These are phyloP conservation scores for Closterium sp. DNA, from an alignment of 139 green algal genomes.

Conservation along the genomic window DNA sequence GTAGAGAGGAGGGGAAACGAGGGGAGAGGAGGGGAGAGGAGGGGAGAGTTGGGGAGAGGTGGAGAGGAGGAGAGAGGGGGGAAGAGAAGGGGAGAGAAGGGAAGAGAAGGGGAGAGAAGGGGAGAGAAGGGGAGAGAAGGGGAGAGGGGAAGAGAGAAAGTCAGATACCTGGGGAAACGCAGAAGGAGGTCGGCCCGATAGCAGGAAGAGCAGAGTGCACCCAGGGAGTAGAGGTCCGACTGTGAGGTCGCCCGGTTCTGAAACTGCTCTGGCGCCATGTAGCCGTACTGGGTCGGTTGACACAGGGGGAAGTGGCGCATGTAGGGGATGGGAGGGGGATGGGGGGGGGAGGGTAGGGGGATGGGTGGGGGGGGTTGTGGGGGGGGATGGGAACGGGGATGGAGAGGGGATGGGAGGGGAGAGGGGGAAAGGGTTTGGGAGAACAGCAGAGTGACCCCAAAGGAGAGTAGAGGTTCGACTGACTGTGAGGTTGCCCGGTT, in stretches of 20 bases:
- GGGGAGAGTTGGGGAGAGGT: neutral
- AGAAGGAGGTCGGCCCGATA: constrained; percentile 65
- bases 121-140: neutral
- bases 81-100: neutral
- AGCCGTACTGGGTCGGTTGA: constrained; percentile 69
- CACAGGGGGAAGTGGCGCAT: no score
- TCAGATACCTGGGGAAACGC: constrained; percentile 65
- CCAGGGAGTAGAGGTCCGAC: constrained; percentile 86
- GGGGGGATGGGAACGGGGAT: no score
- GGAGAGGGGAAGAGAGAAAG: neutral
- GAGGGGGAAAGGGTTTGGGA: no score
- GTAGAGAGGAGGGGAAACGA: constrained; percentile 3
- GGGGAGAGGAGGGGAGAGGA: neutral
- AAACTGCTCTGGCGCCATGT: constrained; percentile 92
- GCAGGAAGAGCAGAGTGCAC: constrained; percentile 85
- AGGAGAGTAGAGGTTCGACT: no score
- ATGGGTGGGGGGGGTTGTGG: neutral
- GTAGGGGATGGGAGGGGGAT: no score
- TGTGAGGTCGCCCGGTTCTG: constrained; percentile 64
- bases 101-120: neutral
- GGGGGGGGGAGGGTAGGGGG: no score
- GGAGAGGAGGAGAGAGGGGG: neutral
- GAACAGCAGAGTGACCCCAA: no score
- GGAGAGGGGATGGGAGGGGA: no score
- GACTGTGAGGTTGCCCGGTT: constrained; percentile 62